Evolutionary conservation across 179 eudicot species (phyloP), one percentile per base, ranked within the genome.

Genomic region (Vitellaria paradoxa): DNA sequence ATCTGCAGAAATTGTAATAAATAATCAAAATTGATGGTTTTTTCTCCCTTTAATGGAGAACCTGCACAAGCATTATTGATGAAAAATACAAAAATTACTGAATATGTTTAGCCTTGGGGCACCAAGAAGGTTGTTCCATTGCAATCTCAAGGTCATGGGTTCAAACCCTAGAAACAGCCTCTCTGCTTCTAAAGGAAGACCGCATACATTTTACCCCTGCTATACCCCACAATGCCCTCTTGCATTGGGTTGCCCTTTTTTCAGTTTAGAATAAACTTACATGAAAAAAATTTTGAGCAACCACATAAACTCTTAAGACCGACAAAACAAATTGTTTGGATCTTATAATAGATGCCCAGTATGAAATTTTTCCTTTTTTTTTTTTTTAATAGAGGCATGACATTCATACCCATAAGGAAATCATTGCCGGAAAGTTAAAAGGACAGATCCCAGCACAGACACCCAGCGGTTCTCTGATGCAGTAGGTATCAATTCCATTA

Each of bases 401-500:
- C 47, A 64, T 42, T 15, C 82, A 81, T 86, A 93, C 98, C 99
- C 98, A 96, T 76, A 96, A 80, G 61, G 98, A 97, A 84, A 94
- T 90, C 96, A 96, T 91, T 72, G 98, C 98, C n/a, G 99, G 97
- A 77, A 96, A 96, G 82, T 94, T 96, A 68, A 94, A 93, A 72
- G 99, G 97, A 73, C 99, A 96, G 62, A 96, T 94, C 77, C 99
- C 99, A 72, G 99, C 98, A 91, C 99, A 96, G 67, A 93, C 94
- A 75, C 99, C 99, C 81, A 96, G 89, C 60, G 97, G 97, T 81
- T 96, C 99, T 79, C 97, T 89, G 73, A 92, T 69, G 84, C 98
- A 92, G 79, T 92, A 96, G 68, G 97, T 90, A 80, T 96, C 99
- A 70, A 96, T 90, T 73, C 99, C 99, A 87, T 78, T 84, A 46